Conservation (phyloP, 2,329 filamentous ascomycete species). For the Xylaria sp. region DNA sequence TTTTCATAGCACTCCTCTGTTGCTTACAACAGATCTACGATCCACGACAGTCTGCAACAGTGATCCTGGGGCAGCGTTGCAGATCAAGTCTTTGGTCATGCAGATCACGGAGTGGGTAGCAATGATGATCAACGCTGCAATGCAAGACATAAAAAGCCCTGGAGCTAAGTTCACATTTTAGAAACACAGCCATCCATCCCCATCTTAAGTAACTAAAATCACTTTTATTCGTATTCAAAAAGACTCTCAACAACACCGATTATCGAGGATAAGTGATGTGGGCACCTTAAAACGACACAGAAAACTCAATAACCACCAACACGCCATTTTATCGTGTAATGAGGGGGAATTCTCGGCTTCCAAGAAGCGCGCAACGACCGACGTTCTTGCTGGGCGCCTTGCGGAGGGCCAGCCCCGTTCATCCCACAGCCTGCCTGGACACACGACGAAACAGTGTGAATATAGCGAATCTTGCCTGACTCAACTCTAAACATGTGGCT, state of each 20-base stretch:
- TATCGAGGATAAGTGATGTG: neutral
- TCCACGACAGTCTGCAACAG: neutral
- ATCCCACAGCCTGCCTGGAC: slow-evolving; percentile 42
- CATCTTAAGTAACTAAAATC: neutral
- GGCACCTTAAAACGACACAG: neutral
- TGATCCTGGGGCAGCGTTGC: neutral
- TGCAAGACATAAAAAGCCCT: slow-evolving; percentile 9
- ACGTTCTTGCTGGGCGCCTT: slow-evolving; percentile 23
- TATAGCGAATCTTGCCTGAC: slow-evolving; percentile 46
- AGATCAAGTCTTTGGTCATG: slow-evolving; percentile 6
- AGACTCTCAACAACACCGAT: neutral
- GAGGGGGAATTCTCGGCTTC: slow-evolving; percentile 16
- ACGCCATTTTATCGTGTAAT: neutral
- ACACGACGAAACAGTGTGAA: slow-evolving; percentile 47
- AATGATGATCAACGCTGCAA: slow-evolving; percentile 15
- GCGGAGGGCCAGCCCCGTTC: slow-evolving; percentile 25
- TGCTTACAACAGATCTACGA: neutral
- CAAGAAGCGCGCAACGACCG: slow-evolving; percentile 5
- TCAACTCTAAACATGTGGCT: slow-evolving; percentile 47
- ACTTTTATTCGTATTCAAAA: neutral
- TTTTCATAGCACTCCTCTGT: neutral
- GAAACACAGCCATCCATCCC: neutral
- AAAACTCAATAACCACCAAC: neutral
- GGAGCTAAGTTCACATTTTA: neutral
- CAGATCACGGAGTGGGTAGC: slow-evolving; percentile 28